Percentiles rank a stretch among this genome's conserved stretches.
phyloP scores from a whole-genome alignment of 2,329 filamentous ascomycete genomes.

The Trichoderma harzianum region DNA sequence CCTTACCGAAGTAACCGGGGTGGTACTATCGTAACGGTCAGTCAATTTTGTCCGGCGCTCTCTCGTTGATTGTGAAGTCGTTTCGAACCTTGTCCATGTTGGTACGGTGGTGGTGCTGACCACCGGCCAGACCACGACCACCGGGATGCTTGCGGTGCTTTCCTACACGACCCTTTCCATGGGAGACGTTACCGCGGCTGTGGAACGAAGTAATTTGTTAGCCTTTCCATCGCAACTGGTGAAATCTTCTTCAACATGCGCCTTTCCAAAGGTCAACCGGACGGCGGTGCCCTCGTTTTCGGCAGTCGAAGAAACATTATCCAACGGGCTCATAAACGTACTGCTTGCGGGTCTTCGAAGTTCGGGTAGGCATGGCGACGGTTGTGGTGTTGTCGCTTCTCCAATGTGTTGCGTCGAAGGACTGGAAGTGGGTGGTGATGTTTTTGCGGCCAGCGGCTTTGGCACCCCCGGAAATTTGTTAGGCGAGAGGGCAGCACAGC shows the following conservation, averaged over 20 bases:
- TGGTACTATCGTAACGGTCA: conserved; percentile 62
- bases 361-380: conserved; percentile 69
- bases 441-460: conserved; percentile 35
- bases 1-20: conserved; percentile 99
- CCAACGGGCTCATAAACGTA: conserved; percentile 45
- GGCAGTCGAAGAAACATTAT: conserved; percentile 17
- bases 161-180: conserved; percentile 96
- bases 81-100: conserved; percentile 71
- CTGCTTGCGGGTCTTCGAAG: conserved; percentile 75
- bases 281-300: conserved; percentile 13
- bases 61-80: conserved; percentile 34
- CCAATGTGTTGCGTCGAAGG: conserved; percentile 36
- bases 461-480: conserved; percentile 33
- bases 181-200: conserved; percentile 95
- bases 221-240: conserved; percentile 12
- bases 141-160: conserved; percentile 94
- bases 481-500: conserved; percentile 42
- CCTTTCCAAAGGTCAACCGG: conserved; percentile 9
- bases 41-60: conserved; percentile 20
- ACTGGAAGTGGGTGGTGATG: conserved; percentile 37
- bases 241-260: conserved; percentile 1
- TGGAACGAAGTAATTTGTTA: conserved; percentile 27
- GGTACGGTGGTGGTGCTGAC: conserved; percentile 78
- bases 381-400: conserved; percentile 45
- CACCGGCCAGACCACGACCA: conserved; percentile 90